Conservation (phyloP, 805 yeast species). For the Spathaspora arborariae region DNA sequence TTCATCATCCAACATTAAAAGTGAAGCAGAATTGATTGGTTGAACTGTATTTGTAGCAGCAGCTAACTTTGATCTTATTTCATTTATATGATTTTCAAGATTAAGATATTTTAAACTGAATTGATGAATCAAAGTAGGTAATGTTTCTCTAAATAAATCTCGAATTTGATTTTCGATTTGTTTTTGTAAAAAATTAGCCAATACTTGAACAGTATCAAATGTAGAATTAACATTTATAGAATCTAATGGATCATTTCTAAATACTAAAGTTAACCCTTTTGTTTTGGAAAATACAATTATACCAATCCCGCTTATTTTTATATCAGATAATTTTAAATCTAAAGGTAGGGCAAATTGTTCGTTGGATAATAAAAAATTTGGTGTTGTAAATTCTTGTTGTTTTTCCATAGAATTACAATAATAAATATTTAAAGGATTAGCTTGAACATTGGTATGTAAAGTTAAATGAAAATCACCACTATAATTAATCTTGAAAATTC, state of each 20-base stretch:
- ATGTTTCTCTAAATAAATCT: constrained; percentile 75
- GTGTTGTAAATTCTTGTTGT: constrained; percentile 52
- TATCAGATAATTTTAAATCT: constrained; percentile 68
- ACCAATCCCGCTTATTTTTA: constrained; percentile 74
- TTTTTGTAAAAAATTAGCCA: constrained; percentile 76
- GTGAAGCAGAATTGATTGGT: constrained; percentile 5
- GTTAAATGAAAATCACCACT: constrained; percentile 74
- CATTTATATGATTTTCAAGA: constrained; percentile 7
- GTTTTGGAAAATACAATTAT: constrained; percentile 77
- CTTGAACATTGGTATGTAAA: constrained; percentile 75
- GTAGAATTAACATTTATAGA: constrained; percentile 78
- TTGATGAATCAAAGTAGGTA: constrained; percentile 77
- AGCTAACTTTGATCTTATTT: constrained; percentile 3
- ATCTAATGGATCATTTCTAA: constrained; percentile 85
- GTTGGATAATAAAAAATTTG: constrained; percentile 60
- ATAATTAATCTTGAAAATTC: constrained; percentile 75
- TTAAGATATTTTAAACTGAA: constrained; percentile 55
- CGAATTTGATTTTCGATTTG: constrained; percentile 81
- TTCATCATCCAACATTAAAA: constrained; percentile 9
- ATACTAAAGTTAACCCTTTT: constrained; percentile 82
- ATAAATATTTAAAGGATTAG: constrained; percentile 75
- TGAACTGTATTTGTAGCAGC: background rate
- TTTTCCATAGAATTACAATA: constrained; percentile 38
- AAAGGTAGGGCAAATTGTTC: constrained; percentile 75
- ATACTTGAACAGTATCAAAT: constrained; percentile 79